phyloP scores from a whole-genome alignment of 2,329 filamentous ascomycete species.

The Xylaria digitata region DNA sequence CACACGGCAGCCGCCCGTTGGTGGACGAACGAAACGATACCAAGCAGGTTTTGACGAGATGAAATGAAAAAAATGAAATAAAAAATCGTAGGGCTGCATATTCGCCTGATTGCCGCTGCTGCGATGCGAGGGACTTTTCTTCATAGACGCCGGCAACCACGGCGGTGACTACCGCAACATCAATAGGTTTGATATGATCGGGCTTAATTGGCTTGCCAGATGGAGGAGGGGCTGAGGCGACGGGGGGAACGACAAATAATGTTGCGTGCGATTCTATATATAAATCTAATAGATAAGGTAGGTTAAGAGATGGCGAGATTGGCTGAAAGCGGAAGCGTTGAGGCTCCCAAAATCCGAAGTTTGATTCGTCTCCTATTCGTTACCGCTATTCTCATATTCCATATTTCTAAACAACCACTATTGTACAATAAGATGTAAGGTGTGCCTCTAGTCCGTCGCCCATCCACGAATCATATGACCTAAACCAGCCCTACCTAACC shows the following conservation, averaged over 20 bases:
- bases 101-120: constrained; percentile 22
- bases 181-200: constrained; percentile 11
- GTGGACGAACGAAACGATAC: constrained; percentile 15
- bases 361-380: constrained; percentile 24
- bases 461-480: constrained; percentile 28
- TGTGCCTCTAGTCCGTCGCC: constrained; percentile 22
- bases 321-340: constrained; percentile 15
- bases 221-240: constrained; percentile 22
- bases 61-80: neutral
- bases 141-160: constrained; percentile 10
- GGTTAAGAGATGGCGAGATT: constrained; percentile 15
- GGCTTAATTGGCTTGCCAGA: neutral
- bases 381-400: neutral
- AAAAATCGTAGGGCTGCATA: constrained; percentile 35
- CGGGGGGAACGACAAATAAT: constrained; percentile 17
- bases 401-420: constrained; percentile 20
- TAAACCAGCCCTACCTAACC: constrained; percentile 11
- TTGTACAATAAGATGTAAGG: constrained; percentile 26
- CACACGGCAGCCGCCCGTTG: constrained; percentile 11
- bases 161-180: constrained; percentile 1
- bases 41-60: constrained; percentile 5
- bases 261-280: constrained; percentile 26
- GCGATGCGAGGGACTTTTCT: constrained; percentile 34
- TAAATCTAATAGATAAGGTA: constrained; percentile 29
- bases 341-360: constrained; percentile 9